phyloP scores from a whole-genome alignment of 2,329 filamentous ascomycete species.

The Pseudogymnoascus sp. region DNA sequence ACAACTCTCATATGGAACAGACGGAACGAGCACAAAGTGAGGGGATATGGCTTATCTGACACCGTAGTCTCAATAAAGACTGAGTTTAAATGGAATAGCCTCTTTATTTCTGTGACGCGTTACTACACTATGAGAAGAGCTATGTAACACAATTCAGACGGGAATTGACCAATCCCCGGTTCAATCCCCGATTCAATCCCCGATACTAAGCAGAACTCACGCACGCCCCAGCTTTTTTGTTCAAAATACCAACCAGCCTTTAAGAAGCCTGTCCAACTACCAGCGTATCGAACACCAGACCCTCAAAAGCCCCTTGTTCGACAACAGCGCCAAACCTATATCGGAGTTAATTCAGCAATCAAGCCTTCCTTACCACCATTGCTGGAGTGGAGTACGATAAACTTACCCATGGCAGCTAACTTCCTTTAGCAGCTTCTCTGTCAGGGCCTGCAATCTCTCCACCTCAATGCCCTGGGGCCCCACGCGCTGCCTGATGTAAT shows the following conservation, averaged over 20 bases:
- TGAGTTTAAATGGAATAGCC: not conserved
- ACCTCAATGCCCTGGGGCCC: slow-evolving; percentile 28
- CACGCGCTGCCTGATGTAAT: slow-evolving; percentile 28
- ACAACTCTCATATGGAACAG: not conserved
- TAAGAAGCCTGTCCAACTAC: not conserved
- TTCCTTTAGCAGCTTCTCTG: slow-evolving; percentile 24
- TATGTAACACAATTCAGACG: not conserved
- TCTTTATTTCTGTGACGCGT: not conserved
- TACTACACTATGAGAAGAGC: not conserved
- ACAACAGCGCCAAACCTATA: slow-evolving; percentile 2
- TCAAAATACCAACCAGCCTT: not conserved
- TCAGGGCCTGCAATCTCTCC: slow-evolving; percentile 24
- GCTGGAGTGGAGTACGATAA: not conserved
- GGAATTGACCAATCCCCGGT: not conserved
- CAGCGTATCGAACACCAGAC: not conserved
- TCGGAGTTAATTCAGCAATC: not conserved
- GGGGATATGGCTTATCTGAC: not conserved
- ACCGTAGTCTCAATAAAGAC: not conserved
- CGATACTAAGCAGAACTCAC: not conserved
- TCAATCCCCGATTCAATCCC: not conserved
- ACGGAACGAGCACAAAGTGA: not conserved
- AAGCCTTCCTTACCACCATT: not conserved
- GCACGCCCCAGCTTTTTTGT: not conserved
- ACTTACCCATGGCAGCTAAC: slow-evolving; percentile 35
- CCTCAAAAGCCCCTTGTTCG: slow-evolving; percentile 1